A percentile compares a stretch with the other conserved stretches of the same genome.
Evolutionary conservation across 2,329 filamentous ascomycete genomes (phyloP).

Genomic region (Emergomyces pasteurianus): DNA sequence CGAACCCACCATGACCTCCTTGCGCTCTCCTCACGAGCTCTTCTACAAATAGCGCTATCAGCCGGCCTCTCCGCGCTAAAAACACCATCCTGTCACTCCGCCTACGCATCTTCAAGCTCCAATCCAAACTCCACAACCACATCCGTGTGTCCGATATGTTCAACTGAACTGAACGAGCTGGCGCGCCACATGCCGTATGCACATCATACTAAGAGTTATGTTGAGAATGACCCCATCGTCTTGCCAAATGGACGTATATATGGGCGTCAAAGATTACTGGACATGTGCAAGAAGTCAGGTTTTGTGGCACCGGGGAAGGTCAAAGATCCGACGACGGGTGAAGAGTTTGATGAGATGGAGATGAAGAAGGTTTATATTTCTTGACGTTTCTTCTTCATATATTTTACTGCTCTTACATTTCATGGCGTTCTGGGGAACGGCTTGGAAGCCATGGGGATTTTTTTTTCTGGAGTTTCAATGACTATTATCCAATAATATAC

Average conservation of each 20-base stretch:
- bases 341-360: constrained; percentile 49
- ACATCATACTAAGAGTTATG: constrained; percentile 85
- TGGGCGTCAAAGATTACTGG: constrained; percentile 58
- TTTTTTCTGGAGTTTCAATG: neutral
- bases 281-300: constrained; percentile 69
- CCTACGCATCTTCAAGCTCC: constrained; percentile 44
- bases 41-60: constrained; percentile 81
- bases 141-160: constrained; percentile 88
- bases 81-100: constrained; percentile 80
- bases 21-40: constrained; percentile 65
- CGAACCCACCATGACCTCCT: constrained; percentile 78
- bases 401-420: neutral
- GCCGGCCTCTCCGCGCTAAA: constrained; percentile 91
- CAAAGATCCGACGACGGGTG: constrained; percentile 66
- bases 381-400: constrained; percentile 24
- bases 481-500: neutral
- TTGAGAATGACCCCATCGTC: constrained; percentile 76
- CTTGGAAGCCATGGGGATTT: neutral
- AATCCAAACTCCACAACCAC: constrained; percentile 47
- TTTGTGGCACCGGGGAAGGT: constrained; percentile 50
- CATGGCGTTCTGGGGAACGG: neutral
- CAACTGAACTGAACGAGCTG: constrained; percentile 84
- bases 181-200: constrained; percentile 85
- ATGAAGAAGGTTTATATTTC: constrained; percentile 88
- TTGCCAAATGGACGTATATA: constrained; percentile 83